Percentiles rank a stretch among this genome's conserved stretches.
These are phyloP conservation scores for Phytophthora capsici DNA, from an alignment of 352 stramenopile species.

Conservation along the genomic window DNA sequence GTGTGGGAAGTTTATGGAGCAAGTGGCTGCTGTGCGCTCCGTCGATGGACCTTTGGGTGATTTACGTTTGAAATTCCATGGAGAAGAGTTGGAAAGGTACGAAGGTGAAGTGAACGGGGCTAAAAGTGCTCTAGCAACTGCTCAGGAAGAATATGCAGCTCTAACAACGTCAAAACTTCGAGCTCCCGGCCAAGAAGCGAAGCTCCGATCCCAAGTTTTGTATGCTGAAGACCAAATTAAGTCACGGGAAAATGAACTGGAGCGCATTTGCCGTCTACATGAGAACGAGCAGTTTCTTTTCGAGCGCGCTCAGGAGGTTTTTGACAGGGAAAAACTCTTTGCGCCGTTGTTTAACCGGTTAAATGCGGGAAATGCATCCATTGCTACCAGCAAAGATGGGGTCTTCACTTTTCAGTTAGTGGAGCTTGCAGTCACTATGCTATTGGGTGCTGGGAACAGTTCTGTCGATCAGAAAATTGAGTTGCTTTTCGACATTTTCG, in stretches of 20 bases:
- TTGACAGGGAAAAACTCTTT: slow-evolving; percentile 71
- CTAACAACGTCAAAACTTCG: slow-evolving; percentile 57
- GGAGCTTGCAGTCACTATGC: slow-evolving; percentile 52
- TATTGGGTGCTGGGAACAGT: slow-evolving; percentile 60
- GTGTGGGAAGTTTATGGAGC: slow-evolving; percentile 37
- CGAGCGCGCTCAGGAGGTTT: slow-evolving; percentile 59
- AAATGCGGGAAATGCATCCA: slow-evolving; percentile 9
- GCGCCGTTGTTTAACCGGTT: slow-evolving; percentile 63
- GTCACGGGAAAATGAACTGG: slow-evolving; percentile 61
- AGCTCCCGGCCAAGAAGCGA: slow-evolving; percentile 54
- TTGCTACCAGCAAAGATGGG: background rate
- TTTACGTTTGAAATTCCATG: slow-evolving; percentile 66
- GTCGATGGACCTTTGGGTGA: slow-evolving; percentile 58
- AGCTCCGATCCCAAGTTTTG: slow-evolving; percentile 70
- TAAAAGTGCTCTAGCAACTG: slow-evolving; percentile 48
- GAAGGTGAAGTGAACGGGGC: slow-evolving; percentile 55
- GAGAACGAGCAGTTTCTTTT: slow-evolving; percentile 82
- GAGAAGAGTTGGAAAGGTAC: slow-evolving; percentile 53
- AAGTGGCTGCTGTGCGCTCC: slow-evolving; percentile 50
- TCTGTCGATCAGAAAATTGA: slow-evolving; percentile 66
- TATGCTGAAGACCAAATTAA: slow-evolving; percentile 81
- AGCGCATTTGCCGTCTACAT: slow-evolving; percentile 53
- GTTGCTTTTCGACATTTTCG: slow-evolving; percentile 83
- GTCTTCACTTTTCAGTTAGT: slow-evolving; percentile 41
- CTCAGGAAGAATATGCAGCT: slow-evolving; percentile 75